Percentiles rank a stretch among this genome's conserved stretches.
phyloP scores from a whole-genome alignment of 495 filamentous ascomycete genomes.

The Neurospora hispaniola region DNA sequence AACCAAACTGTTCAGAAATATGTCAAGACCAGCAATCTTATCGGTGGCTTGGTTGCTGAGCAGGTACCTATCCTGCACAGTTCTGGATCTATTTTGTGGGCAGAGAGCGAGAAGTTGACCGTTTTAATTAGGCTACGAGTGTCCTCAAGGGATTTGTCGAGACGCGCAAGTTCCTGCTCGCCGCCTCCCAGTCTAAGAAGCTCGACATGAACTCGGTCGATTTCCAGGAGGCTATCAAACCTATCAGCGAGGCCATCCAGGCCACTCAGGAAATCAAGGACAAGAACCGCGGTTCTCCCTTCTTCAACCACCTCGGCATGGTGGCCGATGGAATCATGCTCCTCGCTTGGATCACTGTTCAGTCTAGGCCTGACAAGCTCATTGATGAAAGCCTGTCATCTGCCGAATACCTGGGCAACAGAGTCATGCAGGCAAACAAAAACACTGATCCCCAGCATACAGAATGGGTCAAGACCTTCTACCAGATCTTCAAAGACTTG shows the following conservation, averaged over 20 bases:
- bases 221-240: slow-evolving; percentile 52
- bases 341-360: slow-evolving; percentile 74
- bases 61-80: slow-evolving; percentile 45
- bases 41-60: slow-evolving; percentile 69
- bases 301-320: slow-evolving; percentile 69
- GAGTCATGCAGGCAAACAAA: slow-evolving; percentile 78
- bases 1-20: slow-evolving; percentile 64
- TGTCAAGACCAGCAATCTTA: slow-evolving; percentile 61
- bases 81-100: background rate
- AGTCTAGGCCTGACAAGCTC: slow-evolving; percentile 68
- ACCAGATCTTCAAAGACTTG: slow-evolving; percentile 73
- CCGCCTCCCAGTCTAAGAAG: slow-evolving; percentile 87
- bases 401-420: slow-evolving; percentile 85
- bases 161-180: slow-evolving; percentile 76
- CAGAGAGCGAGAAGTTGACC: background rate
- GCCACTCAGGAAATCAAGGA: slow-evolving; percentile 69
- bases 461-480: slow-evolving; percentile 81
- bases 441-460: slow-evolving; percentile 63
- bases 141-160: slow-evolving; percentile 54
- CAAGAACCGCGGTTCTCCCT: slow-evolving; percentile 55
- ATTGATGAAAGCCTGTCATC: slow-evolving; percentile 67
- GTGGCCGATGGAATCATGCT: slow-evolving; percentile 83
- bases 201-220: slow-evolving; percentile 59
- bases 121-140: slow-evolving; percentile 20
- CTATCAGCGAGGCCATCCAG: slow-evolving; percentile 67